Evolutionary conservation across 2,329 filamentous ascomycete species (phyloP).

Genomic region (Ophiosphaerella korrae): DNA sequence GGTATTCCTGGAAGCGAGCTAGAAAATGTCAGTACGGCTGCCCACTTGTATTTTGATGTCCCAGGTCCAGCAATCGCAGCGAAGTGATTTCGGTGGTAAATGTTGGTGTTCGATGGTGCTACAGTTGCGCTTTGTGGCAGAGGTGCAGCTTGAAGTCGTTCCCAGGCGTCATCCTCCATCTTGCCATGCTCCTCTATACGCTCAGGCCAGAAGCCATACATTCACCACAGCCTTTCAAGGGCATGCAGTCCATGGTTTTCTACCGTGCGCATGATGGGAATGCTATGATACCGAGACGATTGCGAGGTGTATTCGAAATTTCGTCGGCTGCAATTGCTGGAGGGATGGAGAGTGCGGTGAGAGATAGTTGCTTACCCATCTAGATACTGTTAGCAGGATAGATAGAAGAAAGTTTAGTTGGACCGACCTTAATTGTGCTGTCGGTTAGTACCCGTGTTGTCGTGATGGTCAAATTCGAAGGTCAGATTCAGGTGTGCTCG

Average conservation of each 20-base stretch:
- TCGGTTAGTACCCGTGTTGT: conserved; percentile 48
- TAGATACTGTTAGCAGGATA: conserved; percentile 47
- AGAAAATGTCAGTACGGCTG: conserved; percentile 42
- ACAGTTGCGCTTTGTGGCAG: background rate
- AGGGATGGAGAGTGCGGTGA: conserved; percentile 22
- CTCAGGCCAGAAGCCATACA: background rate
- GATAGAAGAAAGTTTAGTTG: conserved; percentile 5
- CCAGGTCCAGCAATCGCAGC: conserved; percentile 39
- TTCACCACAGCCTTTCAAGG: background rate
- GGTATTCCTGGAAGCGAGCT: conserved; percentile 99
- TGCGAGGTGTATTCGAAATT: conserved; percentile 26
- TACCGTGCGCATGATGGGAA: background rate
- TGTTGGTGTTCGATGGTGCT: background rate
- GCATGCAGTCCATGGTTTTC: too few species aligned
- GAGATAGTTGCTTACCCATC: conserved; percentile 64
- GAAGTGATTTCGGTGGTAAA: background rate
- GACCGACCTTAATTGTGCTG: conserved; percentile 61
- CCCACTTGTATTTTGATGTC: conserved; percentile 6
- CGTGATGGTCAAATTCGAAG: conserved; percentile 30
- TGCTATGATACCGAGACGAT: conserved; percentile 8
- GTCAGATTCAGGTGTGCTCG: conserved; percentile 22
- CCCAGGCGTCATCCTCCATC: background rate
- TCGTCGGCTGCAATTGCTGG: conserved; percentile 44
- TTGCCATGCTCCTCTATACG: background rate
- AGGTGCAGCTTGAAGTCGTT: background rate